Percentiles rank a stretch among this genome's conserved stretches.
Conservation (phyloP, 495 filamentous ascomycete genomes). For the Neurospora tetraspora region DNA sequence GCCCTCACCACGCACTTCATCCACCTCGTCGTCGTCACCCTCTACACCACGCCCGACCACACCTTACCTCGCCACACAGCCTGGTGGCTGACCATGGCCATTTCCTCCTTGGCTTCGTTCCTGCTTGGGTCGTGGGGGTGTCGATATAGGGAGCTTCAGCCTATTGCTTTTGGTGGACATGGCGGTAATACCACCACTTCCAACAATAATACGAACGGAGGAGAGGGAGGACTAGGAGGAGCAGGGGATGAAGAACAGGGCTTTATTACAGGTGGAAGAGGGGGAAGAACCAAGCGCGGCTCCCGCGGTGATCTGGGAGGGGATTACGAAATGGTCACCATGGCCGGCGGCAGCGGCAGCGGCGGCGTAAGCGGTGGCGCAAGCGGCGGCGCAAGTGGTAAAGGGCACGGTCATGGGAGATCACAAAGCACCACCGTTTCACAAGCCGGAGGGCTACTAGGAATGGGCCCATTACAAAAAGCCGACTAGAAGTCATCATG, state of each 20-base stretch:
- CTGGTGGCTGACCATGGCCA: conserved; percentile 79
- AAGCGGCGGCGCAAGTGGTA: not conserved
- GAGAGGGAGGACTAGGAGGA: not conserved
- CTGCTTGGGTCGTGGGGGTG: conserved; percentile 80
- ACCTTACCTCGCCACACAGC: conserved; percentile 62
- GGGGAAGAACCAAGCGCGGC: not conserved
- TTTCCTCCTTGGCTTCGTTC: conserved; percentile 59
- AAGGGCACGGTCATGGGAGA: not conserved
- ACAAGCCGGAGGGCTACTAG: not conserved
- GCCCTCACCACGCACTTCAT: conserved; percentile 80
- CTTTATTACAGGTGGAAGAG: not conserved
- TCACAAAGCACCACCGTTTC: not conserved
- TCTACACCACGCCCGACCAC: conserved; percentile 51
- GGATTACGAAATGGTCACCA: not conserved
- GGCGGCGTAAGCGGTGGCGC: not conserved
- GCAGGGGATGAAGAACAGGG: not conserved
- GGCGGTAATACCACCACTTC: too few species aligned
- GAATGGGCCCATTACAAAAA: not conserved
- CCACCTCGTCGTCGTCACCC: conserved; percentile 64
- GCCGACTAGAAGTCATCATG: not conserved
- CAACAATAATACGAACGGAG: not conserved
- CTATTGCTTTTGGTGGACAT: conserved; percentile 75
- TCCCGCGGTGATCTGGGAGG: not conserved
- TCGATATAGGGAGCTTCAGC: conserved; percentile 76
- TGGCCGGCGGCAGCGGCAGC: not conserved